These are phyloP conservation scores for Pseudozyma flocculosa DNA, from an alignment of 1,284 basidiomycete genomes.

Conservation along the genomic window DNA sequence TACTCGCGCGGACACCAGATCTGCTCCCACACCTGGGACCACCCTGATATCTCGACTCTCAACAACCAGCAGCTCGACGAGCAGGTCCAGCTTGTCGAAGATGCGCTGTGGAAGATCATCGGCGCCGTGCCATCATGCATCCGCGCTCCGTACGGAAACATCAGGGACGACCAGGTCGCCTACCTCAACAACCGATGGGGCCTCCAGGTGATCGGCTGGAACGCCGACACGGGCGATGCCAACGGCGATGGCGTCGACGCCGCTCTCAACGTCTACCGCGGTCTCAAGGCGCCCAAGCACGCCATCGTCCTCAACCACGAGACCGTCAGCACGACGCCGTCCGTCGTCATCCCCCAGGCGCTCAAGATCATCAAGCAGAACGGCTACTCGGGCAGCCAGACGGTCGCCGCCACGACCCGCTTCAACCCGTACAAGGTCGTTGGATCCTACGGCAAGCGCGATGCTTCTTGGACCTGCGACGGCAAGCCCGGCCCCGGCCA, in stretches of 20 bases:
- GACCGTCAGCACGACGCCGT: conserved; percentile 31
- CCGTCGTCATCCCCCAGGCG: conserved; percentile 35
- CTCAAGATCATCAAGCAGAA: conserved; percentile 36
- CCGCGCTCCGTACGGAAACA: conserved; percentile 42
- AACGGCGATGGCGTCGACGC: conserved; percentile 18
- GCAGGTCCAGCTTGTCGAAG: conserved; percentile 43
- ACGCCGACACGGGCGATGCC: conserved; percentile 36
- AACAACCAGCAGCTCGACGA: conserved; percentile 30
- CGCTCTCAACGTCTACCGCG: conserved; percentile 26
- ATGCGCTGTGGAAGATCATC: conserved; percentile 46
- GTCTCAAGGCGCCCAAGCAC: conserved; percentile 26
- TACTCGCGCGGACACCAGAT: conserved; percentile 39
- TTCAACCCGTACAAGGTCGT: conserved; percentile 47
- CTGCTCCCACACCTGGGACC: conserved; percentile 42
- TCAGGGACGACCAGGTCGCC: conserved; percentile 22
- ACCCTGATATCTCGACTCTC: conserved; percentile 33
- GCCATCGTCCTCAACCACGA: conserved; percentile 50
- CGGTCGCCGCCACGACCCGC: conserved; percentile 23
- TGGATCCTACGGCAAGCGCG: conserved; percentile 18
- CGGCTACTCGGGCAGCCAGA: conserved; percentile 37
- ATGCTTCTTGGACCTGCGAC: conserved; percentile 40
- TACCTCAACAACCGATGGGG: conserved; percentile 45
- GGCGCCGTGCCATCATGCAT: conserved; percentile 43
- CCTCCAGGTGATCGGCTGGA: conserved; percentile 40
- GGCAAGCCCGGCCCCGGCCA: conserved; percentile 29